A percentile compares a stretch with the other conserved stretches of the same genome.
phyloP scores from a whole-genome alignment of 305 asterid species.

The Galium porrigens region DNA sequence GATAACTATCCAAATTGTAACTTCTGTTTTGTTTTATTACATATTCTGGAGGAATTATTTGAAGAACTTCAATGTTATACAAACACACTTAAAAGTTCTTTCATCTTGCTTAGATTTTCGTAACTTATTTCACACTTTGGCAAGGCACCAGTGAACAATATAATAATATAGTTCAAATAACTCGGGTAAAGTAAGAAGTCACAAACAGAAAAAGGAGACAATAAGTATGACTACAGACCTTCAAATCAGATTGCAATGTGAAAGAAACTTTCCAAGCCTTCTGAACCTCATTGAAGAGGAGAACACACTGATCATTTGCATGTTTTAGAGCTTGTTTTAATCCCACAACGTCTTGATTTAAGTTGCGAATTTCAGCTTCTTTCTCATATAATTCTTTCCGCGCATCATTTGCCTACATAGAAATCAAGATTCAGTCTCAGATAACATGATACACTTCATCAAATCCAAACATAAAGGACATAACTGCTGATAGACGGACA shows the following conservation, averaged over 20 bases:
- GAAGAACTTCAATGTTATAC: background rate
- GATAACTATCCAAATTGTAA: background rate
- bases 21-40: background rate
- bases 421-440: slow-evolving; percentile 18
- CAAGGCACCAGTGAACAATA: slow-evolving; percentile 1
- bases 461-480: background rate
- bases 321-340: slow-evolving; percentile 54
- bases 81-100: background rate
- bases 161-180: background rate
- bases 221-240: slow-evolving; percentile 37
- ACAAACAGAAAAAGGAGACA: slow-evolving; percentile 4
- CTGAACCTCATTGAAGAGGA: slow-evolving; percentile 92
- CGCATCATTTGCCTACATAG: slow-evolving; percentile 77
- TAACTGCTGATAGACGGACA: background rate
- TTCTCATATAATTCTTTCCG: slow-evolving; percentile 81
- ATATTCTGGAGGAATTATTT: background rate
- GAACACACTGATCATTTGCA: slow-evolving; percentile 83
- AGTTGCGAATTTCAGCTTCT: slow-evolving; percentile 60
- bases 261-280: slow-evolving; percentile 93
- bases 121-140: background rate
- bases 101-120: background rate
- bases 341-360: slow-evolving; percentile 55
- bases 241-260: slow-evolving; percentile 80
- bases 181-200: background rate
- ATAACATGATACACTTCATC: background rate